Evolutionary conservation across 2,329 filamentous ascomycete species (phyloP).

Genomic region (Sclerotinia minor): DNA sequence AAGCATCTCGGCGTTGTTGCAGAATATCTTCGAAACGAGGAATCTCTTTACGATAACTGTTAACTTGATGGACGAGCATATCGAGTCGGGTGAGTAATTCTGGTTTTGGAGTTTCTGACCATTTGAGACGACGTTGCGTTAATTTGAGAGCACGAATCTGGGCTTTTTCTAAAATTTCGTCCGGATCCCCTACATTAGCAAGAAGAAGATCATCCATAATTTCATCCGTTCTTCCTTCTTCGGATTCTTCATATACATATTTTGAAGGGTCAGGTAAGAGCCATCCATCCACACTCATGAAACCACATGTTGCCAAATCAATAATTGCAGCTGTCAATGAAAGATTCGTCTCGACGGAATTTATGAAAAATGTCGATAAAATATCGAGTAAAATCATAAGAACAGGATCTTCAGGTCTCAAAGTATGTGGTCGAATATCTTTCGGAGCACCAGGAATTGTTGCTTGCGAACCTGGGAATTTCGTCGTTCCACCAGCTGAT

Average conservation of each 20-base stretch:
- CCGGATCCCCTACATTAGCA: conserved; percentile 28
- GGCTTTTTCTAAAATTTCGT: conserved; percentile 46
- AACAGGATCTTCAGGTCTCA: conserved; percentile 62
- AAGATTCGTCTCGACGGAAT: conserved; percentile 88
- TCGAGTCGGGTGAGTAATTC: conserved; percentile 60
- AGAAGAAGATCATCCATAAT: conserved; percentile 42
- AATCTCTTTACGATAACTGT: conserved; percentile 61
- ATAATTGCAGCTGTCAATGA: conserved; percentile 82
- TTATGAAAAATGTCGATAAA: conserved; percentile 79
- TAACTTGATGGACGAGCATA: conserved; percentile 61
- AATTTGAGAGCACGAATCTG: conserved; percentile 51
- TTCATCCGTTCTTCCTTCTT: conserved; percentile 40
- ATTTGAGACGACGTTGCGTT: conserved; percentile 56
- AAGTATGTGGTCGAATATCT: conserved; percentile 60
- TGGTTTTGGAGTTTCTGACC: conserved; percentile 52
- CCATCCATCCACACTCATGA: conserved; percentile 88
- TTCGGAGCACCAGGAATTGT: conserved; percentile 61
- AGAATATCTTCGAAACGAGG: conserved; percentile 73
- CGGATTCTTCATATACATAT: conserved; percentile 57
- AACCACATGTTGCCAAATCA: conserved; percentile 79
- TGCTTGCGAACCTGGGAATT: conserved; percentile 55
- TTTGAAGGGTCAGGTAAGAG: conserved; percentile 70
- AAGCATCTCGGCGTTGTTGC: conserved; percentile 63
- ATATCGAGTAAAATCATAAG: conserved; percentile 68
- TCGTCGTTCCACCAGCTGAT: conserved; percentile 56